Base-by-base conservation (phyloP, 805 yeast species). In the Cyberlindnera americana region DNA sequence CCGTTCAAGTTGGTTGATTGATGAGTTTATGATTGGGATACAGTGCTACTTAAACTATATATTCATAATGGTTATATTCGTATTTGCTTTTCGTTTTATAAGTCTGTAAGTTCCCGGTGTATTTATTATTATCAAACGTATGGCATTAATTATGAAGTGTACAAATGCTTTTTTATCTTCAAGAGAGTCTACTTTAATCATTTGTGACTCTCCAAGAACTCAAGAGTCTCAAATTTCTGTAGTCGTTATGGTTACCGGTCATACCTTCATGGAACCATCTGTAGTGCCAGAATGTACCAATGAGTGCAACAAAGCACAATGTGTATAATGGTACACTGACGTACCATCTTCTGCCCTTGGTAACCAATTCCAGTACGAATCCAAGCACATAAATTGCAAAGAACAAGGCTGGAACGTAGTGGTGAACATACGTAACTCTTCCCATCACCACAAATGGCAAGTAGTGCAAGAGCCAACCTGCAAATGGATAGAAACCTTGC, bases 401-500 rank as follows among this genome's bases (percentile, higher is more conserved):
- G 66, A 85, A 91, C 48, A 90, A 73, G 1, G 98, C 96, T 12
- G 99, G 99, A 50, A 89, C 77, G 64, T 91, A 91, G 62, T 91
- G 99, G 65, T 91, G 99, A 24, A 91, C 93, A 61, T 93, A 91
- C 2, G 95, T 89, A 41, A 93, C 97, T 70, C 99, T 84, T 11
- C 95, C 89, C 99, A 91, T 91, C 44, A 88, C 65, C 23, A 83
- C 77, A 65, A 91, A 91, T 24, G 99, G 98, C 55, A 85, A 58
- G 64, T 71, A 91, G 64, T 91, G 97, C 54, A 88, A 70, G 30
- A 79, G 72, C 97, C 97, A 91, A 10, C 96, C 95, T 29, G 86
- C 57, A 67, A 90, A 83, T 19, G 98, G 96, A 53, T 85, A 78
- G 24, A 84, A 56, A 39, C 95, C 96, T 28, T 85, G 84, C 64